Percentiles rank a stretch among this genome's conserved stretches.
Evolutionary conservation across 169 alveolate genomes (phyloP).

Genomic region (Cryptosporidium meleagridis): DNA sequence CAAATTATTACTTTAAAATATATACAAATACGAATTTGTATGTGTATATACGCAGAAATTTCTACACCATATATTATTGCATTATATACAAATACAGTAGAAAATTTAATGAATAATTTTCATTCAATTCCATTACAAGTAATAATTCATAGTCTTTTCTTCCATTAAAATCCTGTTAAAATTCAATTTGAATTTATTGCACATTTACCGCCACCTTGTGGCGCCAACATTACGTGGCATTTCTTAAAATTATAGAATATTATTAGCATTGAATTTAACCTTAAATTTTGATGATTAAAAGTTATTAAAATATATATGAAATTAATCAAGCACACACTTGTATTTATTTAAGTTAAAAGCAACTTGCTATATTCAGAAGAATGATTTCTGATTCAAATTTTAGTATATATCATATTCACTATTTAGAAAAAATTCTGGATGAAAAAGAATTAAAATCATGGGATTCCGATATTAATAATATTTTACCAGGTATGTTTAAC

Average conservation of each 20-base stretch:
- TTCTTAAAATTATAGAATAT: neutral
- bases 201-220: neutral
- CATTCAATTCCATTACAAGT: neutral
- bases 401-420: slow-evolving; percentile 26
- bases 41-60: neutral
- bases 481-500: slow-evolving; percentile 44
- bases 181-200: slow-evolving; percentile 2
- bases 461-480: slow-evolving; percentile 25
- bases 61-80: neutral
- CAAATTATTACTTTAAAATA: neutral
- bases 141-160: neutral
- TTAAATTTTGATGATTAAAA: neutral
- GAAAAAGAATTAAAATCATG: slow-evolving; percentile 41
- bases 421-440: slow-evolving; percentile 9
- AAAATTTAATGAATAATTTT: neutral
- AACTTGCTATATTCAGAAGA: neutral
- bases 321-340: neutral
- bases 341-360: neutral
- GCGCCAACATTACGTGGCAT: slow-evolving; percentile 3
- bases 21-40: neutral
- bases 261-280: neutral
- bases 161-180: neutral
- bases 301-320: neutral
- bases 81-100: neutral
- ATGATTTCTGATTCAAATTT: slow-evolving; percentile 57